Evolutionary conservation across 1,139 yeast genomes (phyloP).

Genomic region (Hyphopichia khmerensis): DNA sequence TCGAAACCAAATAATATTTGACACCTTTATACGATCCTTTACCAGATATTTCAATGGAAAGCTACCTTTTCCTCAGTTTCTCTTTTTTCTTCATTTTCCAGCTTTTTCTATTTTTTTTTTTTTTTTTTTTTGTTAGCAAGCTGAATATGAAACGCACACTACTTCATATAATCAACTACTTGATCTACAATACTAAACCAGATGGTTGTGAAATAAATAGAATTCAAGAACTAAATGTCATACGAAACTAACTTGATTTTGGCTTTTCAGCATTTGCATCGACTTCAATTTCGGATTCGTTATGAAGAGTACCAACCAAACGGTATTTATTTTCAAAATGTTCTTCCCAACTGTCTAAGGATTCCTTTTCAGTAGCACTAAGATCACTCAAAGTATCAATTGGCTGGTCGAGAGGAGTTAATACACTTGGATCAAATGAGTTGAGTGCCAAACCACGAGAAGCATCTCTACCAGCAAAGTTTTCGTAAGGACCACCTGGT

Average conservation of each 20-base stretch:
- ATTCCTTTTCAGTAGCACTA: conserved; percentile 56
- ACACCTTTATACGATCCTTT: too few relatives aligned
- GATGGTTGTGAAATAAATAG: not conserved
- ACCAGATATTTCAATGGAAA: too few relatives aligned
- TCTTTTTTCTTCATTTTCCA: not conserved
- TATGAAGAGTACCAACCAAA: conserved; percentile 57
- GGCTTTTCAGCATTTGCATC: not conserved
- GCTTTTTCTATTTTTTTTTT: not conserved
- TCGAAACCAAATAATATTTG: too few relatives aligned
- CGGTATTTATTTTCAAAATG: conserved; percentile 81
- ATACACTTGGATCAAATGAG: conserved; percentile 69
- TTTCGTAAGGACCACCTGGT: conserved; percentile 93
- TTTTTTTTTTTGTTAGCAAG: not conserved
- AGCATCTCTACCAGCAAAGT: conserved; percentile 97
- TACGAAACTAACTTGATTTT: not conserved
- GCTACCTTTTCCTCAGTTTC: not conserved
- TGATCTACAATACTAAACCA: not conserved
- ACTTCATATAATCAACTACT: too few relatives aligned
- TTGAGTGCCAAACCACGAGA: conserved; percentile 90
- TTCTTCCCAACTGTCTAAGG: conserved; percentile 82
- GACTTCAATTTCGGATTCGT: conserved; percentile 2
- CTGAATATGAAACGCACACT: not conserved
- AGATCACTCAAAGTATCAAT: conserved; percentile 70
- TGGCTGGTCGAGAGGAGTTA: conserved; percentile 64
- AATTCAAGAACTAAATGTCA: too few relatives aligned